A percentile compares a stretch with the other conserved stretches of the same genome.
Evolutionary conservation across 371 early-diverging fungal genomes (phyloP).

Genomic region (Mucor plumbeus): DNA sequence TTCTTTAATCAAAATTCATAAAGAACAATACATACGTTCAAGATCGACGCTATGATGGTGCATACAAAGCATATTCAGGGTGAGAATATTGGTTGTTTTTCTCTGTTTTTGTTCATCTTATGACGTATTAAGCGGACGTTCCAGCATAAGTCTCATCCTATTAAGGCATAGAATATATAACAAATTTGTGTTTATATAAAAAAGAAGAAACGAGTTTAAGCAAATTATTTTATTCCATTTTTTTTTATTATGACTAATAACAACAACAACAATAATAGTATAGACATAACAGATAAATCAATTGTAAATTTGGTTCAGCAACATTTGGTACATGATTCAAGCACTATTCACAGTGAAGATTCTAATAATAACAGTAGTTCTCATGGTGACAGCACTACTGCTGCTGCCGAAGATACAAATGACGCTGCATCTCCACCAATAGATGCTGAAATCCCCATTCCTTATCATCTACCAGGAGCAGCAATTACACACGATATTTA

Average conservation of each 20-base stretch:
- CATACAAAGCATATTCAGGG: neutral
- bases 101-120: neutral
- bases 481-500: slow-evolving; percentile 58
- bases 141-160: neutral
- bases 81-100: neutral
- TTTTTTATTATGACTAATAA: neutral
- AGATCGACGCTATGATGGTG: neutral
- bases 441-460: slow-evolving; percentile 38
- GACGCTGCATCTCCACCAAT: neutral
- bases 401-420: neutral
- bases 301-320: slow-evolving; percentile 40
- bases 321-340: slow-evolving; percentile 32
- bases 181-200: neutral
- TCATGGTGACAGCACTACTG: slow-evolving; percentile 1
- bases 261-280: neutral
- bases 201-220: neutral
- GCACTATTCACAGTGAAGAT: neutral
- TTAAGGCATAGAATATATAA: slow-evolving; percentile 5
- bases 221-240: neutral
- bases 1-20: neutral
- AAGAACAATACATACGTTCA: neutral
- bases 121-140: slow-evolving; percentile 7
- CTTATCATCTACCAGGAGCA: slow-evolving; percentile 51
- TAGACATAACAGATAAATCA: slow-evolving; percentile 38
- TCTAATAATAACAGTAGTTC: slow-evolving; percentile 1